Base-by-base conservation (phyloP, 2,329 filamentous ascomycete genomes). In the Apiospora hydei region DNA sequence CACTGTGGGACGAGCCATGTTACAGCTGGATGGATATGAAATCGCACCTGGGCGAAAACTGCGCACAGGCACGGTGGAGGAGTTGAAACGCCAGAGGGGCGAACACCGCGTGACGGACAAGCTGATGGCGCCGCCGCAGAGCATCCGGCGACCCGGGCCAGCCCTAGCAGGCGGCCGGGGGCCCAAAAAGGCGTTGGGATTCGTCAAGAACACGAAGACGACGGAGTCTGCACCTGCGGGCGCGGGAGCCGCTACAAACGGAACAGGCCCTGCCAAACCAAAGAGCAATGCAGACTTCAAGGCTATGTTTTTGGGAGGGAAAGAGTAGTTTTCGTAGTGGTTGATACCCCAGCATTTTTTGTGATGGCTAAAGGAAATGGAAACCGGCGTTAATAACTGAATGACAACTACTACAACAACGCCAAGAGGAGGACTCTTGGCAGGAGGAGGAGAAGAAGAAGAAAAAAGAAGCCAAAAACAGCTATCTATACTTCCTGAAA, bases 1-100 rank as follows among this genome's bases (percentile, higher is more conserved):
- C 2, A 88, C 91, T 47, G 93, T 93, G 0, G 95, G 95, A 38
- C 93, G 89, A 78, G 93, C 93, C 0, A 85, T 89, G n/a, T 79
- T 93, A 10, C 85, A 85, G 38, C 82, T 93, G 3, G 85, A 90
- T 61, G 88, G 88, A 7, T 78, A 85, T 69, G 86, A 89, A 69
- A 87, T 92, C 64, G 86, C 85, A 47, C 76, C 78, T 67, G 88
- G 86, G 3, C 83, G 84, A 47, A 87, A 83, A 71, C 82, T 93
- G 34, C 86, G 85, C 21, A 89, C 86, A 0, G 91, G 89, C 10
- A 83, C 85, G 3, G 78, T 87, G 30, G 84, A 86, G 18, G 88
- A 91, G 72, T 81, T 92, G 38, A 88, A 89, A 71, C 83, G 83
- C 34, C 82, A 86, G 69, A 88, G 85, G 76, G 84, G 81, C 1